Base-by-base conservation (phyloP, 768 basidiomycete species). In the Udeniomyces megalosporus region DNA sequence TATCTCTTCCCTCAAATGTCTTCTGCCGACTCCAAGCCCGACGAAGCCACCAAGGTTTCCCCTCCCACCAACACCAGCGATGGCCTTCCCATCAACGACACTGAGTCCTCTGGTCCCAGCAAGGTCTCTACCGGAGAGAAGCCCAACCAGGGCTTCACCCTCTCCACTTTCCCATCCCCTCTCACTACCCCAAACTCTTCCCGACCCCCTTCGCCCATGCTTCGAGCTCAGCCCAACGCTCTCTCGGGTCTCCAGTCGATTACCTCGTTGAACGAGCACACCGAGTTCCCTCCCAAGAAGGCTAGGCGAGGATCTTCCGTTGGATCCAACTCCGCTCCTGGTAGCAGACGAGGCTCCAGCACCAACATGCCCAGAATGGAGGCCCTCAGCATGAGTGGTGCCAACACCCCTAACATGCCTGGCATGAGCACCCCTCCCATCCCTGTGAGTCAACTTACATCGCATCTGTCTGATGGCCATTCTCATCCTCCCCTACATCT, bases 351-450 rank as follows among this genome's bases (percentile, higher is more conserved):
- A 48, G 61, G 61, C 2, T 62, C 61, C 17, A 29, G 35, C 22
- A 45, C 61, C 56, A 62, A 62, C 55, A 52, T 62, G 6, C 54
- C 61, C 31, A 62, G 55, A 48, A 62, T 62, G 61, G 61, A 62
- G 38, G 61, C 55, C 46, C 53, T 62, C 55, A 28, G 35, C 44
- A n/a, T 62, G 4, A 50, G 60, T 14, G 52, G 52, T 1, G 29
- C 45, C 45, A 5, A 52, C 38, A 55, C 54, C 17, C 49, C 59
- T 24, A 45, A 52, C 47, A 29, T 31, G 5, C 52, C 52, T 31
- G 38, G 38, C 38, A 42, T 42, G 38, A 17, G 10, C 17, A 42
- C 38, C 38, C 38, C 38, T 42, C 38, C 38, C 17, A 42, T 42
- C 17, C 38, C 38, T 42, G 38, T 42, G 38, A 42, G 38, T 42